A percentile compares a stretch with the other conserved stretches of the same genome.
phyloP scores from a whole-genome alignment of 2,329 filamentous ascomycete species.

The Clonostachys rosea region DNA sequence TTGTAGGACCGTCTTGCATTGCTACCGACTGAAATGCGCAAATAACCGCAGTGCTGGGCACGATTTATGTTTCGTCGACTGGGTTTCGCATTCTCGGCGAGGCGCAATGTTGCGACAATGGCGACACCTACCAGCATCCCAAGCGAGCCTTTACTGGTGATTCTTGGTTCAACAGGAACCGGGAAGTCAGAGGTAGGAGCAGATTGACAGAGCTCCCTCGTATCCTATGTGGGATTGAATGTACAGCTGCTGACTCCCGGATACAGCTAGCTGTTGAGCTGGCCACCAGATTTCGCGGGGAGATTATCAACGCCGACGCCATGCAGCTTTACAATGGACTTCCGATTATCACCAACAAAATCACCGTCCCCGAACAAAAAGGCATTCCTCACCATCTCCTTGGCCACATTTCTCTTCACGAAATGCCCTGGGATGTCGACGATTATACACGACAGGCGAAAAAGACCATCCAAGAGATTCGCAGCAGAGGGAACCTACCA shows the following conservation, averaged over 20 bases:
- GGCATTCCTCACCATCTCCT: constrained; percentile 86
- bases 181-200: constrained; percentile 79
- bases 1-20: too few relatives aligned
- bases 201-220: neutral
- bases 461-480: constrained; percentile 71
- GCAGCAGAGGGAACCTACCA: constrained; percentile 71
- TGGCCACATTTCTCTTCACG: constrained; percentile 68
- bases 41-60: too few relatives aligned
- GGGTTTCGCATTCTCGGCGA: too few relatives aligned
- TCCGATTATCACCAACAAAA: constrained; percentile 94
- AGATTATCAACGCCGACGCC: constrained; percentile 94
- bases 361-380: constrained; percentile 67
- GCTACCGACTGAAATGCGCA: too few relatives aligned
- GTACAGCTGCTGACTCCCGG: neutral
- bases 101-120: constrained; percentile 34
- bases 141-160: constrained; percentile 64
- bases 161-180: constrained; percentile 88
- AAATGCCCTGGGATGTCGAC: constrained; percentile 80
- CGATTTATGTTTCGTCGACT: too few relatives aligned
- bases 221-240: neutral
- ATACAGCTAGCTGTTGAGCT: constrained; percentile 81
- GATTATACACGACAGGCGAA: constrained; percentile 69
- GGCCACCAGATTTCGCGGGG: constrained; percentile 78
- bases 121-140: constrained; percentile 20
- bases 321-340: constrained; percentile 96